Conservation (phyloP, 805 yeast species). For the Vanderwaltozyma verrucispora region DNA sequence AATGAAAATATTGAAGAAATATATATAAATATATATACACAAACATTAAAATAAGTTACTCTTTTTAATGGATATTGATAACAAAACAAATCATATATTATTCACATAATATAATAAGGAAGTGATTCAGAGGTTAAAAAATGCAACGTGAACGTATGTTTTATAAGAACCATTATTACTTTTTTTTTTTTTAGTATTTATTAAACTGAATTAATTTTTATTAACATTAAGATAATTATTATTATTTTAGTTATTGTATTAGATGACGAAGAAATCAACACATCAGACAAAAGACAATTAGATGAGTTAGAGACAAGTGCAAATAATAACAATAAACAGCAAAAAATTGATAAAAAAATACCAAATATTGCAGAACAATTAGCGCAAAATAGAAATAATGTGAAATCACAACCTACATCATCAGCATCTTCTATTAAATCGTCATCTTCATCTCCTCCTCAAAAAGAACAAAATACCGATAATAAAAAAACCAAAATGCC, state of each 20-base stretch:
- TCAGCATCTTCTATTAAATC: conserved; percentile 9
- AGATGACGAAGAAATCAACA: background rate
- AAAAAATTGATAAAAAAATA: background rate
- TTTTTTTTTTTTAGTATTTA: too few relatives aligned
- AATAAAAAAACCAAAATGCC: background rate
- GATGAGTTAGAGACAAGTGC: background rate
- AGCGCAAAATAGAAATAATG: conserved; percentile 24
- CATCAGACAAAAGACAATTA: background rate
- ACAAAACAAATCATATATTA: too few relatives aligned
- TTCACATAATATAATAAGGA: too few relatives aligned
- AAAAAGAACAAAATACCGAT: background rate
- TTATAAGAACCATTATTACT: too few relatives aligned
- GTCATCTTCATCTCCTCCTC: background rate
- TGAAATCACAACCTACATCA: background rate
- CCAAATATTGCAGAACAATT: conserved; percentile 26
- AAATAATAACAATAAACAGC: background rate
- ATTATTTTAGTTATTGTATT: background rate
- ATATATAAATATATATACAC: too few relatives aligned
- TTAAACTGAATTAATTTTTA: too few relatives aligned
- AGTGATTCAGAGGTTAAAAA: too few relatives aligned
- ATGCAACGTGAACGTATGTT: background rate
- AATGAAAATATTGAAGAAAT: too few relatives aligned
- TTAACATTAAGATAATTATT: too few relatives aligned
- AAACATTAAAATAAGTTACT: too few relatives aligned
- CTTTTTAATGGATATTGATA: too few relatives aligned